Evolutionary conservation across 2,329 filamentous ascomycete genomes (phyloP).

Genomic region (Pezicula radicicola): DNA sequence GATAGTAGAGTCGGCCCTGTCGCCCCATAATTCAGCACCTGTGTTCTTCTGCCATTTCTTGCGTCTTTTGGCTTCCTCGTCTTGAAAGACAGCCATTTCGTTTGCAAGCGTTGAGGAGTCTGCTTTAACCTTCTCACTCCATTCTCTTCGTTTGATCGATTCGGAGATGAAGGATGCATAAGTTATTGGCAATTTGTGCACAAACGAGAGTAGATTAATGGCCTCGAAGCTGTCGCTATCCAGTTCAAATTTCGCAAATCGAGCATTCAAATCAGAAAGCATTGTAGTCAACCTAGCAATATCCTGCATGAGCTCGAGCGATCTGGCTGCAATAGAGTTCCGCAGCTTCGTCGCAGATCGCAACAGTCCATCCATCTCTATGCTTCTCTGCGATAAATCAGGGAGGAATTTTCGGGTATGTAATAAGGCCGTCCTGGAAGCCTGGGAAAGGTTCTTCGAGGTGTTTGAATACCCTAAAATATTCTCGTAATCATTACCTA

Average conservation of each 20-base stretch:
- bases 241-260: slow-evolving; percentile 68
- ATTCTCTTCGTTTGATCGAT: slow-evolving; percentile 81
- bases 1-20: slow-evolving; percentile 65
- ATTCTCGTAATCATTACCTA: slow-evolving; percentile 81
- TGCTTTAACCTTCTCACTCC: slow-evolving; percentile 84
- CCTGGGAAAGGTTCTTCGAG: slow-evolving; percentile 60
- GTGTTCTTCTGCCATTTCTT: slow-evolving; percentile 89
- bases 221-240: slow-evolving; percentile 74
- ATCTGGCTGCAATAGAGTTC: slow-evolving; percentile 63
- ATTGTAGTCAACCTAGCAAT: slow-evolving; percentile 78
- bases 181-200: slow-evolving; percentile 81
- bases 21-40: slow-evolving; percentile 64
- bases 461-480: slow-evolving; percentile 66
- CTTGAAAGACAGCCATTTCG: slow-evolving; percentile 87
- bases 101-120: slow-evolving; percentile 88
- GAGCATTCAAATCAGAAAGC: slow-evolving; percentile 68
- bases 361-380: slow-evolving; percentile 61
- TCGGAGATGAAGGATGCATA: slow-evolving; percentile 90
- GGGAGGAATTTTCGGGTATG: slow-evolving; percentile 63
- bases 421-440: slow-evolving; percentile 60
- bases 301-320: slow-evolving; percentile 73
- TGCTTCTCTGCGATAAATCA: slow-evolving; percentile 49
- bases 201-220: slow-evolving; percentile 75
- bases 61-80: slow-evolving; percentile 85
- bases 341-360: slow-evolving; percentile 61